phyloP scores from a whole-genome alignment of 805 yeast genomes.

The Monosporozyma unispora region DNA sequence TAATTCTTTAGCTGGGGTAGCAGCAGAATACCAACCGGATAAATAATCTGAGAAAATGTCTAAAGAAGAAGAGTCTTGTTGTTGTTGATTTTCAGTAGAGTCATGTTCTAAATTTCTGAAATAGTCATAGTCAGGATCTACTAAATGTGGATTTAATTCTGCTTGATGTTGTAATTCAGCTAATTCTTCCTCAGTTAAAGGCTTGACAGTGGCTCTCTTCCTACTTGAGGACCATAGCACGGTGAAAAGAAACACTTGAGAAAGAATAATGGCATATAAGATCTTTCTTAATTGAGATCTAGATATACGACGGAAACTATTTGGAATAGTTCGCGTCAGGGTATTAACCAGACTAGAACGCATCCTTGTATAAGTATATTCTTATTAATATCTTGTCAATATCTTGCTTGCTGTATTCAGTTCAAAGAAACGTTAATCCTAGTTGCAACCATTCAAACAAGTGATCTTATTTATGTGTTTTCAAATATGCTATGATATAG shows the following conservation, averaged over 20 bases:
- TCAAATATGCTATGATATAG: no score
- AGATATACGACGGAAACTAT: neutral
- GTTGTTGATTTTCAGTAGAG: neutral
- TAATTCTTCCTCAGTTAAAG: neutral
- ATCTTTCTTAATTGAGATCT: neutral
- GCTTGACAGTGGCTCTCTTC: neutral
- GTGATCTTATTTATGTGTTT: no score
- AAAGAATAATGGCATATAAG: neutral
- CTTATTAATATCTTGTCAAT: no score
- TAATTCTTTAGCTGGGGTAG: neutral
- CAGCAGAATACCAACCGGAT: neutral
- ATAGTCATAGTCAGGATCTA: conserved; percentile 3
- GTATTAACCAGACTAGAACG: neutral
- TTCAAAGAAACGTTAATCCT: no score
- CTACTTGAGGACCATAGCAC: neutral
- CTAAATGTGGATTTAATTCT: conserved; percentile 1
- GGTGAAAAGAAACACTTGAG: neutral
- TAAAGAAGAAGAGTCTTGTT: neutral
- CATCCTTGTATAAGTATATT: neutral
- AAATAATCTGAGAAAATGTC: neutral
- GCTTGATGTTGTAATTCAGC: neutral
- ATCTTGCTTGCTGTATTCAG: neutral
- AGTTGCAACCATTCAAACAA: no score
- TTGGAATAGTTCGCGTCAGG: neutral
- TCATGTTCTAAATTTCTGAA: conserved; percentile 1